Evolutionary conservation across 441 rosid genomes (phyloP), one percentile per base, ranked within the genome.

Genomic region (Gossypium davidsonii): DNA sequence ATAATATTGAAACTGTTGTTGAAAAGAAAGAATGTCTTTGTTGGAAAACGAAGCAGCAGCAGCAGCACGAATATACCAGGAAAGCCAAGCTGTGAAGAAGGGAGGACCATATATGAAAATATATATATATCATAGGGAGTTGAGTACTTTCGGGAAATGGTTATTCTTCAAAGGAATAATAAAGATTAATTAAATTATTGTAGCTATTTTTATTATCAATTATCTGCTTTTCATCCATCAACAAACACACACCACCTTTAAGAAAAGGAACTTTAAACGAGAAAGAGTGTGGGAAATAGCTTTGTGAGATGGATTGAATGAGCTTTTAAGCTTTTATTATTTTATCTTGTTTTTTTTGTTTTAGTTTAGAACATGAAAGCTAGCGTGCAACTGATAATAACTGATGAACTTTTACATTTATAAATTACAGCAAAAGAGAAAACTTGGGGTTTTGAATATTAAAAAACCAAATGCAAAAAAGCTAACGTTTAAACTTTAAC

Each of bases 241-340:
- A 58, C 8, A 65, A 67, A 77, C 64, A 68, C 73, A 73, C 76
- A 60, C 74, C 66, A 51, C 60, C 80, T 74, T 78, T 78, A 66
- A 66, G 53, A 71, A 71, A 71, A 59, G 62, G 66, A 42, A 23
- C 81, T 78, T 74, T 71, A 78, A 74, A 74, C 73, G 61, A 74
- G 66, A 78, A 70, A 74, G 64, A 65, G 71, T n/a, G 61, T 10
- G 39, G 62, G 61, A n/a, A 28, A 42, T 64, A 61, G 48, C 76
- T 76, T 44, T 66, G 46, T 76, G 68, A 34, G 74, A 70, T 57
- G 53, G 68, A 63, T 63, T 63, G 26, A 49, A 12, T 6, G 31
- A 11, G 52, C 44, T 28, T 61, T 52, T 14, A 59, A 7, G 42
- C 64, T 28, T 60, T 28, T 28, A 26, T 26, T 26, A 26, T 6